Evolutionary conservation across 208 protist species (phyloP).

Genomic region (Trichomonas tenax): DNA sequence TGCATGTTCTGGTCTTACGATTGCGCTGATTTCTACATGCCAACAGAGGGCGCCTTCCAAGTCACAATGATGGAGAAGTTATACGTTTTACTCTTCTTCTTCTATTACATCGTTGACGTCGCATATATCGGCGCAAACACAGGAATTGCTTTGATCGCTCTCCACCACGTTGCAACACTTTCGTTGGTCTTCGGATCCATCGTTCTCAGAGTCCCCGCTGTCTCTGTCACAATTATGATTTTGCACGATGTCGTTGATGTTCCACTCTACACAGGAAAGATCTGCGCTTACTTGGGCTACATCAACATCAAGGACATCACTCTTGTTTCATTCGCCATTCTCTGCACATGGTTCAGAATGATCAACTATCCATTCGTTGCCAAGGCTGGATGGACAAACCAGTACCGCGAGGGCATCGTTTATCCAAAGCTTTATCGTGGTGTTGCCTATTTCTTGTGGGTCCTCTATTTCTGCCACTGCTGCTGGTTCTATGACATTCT

Average conservation of each 20-base stretch:
- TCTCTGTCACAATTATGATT: background rate
- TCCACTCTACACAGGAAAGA: background rate
- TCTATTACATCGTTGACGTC: background rate
- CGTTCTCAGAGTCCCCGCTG: background rate
- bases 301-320: background rate
- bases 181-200: background rate
- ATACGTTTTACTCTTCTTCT: background rate
- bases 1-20: background rate
- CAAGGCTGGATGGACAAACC: background rate
- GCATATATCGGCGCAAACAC: background rate
- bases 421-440: background rate
- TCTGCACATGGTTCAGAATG: conserved; percentile 9
- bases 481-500: background rate
- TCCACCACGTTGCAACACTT: background rate
- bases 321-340: background rate
- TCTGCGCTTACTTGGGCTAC: background rate
- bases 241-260: conserved; percentile 18
- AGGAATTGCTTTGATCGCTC: background rate
- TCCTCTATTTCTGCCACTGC: background rate
- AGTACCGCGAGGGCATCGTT: background rate
- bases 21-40: background rate
- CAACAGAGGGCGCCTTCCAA: too few relatives aligned
- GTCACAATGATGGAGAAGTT: background rate
- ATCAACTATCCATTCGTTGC: background rate
- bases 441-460: background rate